phyloP scores from a whole-genome alignment of 2,329 filamentous ascomycete genomes.

The Polytolypa hystricis region DNA sequence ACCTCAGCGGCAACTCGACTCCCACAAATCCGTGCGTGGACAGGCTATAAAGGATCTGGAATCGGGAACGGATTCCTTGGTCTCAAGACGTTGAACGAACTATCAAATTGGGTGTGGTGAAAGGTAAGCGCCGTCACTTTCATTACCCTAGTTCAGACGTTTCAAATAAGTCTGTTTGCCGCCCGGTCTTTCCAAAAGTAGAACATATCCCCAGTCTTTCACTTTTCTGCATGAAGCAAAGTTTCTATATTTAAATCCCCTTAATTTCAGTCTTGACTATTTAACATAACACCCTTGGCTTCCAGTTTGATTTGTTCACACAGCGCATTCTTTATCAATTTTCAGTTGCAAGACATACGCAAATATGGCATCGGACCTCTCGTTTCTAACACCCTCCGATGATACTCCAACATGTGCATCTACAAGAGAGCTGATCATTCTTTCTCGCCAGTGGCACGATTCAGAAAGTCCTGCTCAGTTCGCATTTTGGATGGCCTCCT shows the following conservation, averaged over 20 bases:
- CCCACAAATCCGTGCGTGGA: too few relatives aligned
- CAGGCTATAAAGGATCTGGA: too few relatives aligned
- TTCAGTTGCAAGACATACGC: too few relatives aligned
- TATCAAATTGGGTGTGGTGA: neutral
- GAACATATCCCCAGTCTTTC: neutral
- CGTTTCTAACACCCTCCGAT: neutral
- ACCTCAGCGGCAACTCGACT: too few relatives aligned
- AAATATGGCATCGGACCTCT: neutral
- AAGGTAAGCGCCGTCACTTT: conserved; percentile 5
- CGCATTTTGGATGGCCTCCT: conserved; percentile 68
- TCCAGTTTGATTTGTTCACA: conserved; percentile 1
- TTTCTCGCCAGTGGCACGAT: conserved; percentile 15
- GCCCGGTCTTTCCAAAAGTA: conserved; percentile 1
- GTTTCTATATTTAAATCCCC: neutral
- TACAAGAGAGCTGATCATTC: conserved; percentile 9
- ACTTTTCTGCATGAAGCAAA: neutral
- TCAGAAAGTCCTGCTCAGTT: conserved; percentile 22
- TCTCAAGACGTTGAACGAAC: too few relatives aligned
- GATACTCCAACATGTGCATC: neutral
- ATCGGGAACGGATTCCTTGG: too few relatives aligned
- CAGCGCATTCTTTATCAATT: conserved; percentile 1
- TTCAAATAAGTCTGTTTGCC: conserved; percentile 3
- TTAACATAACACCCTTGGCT: neutral
- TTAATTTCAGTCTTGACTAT: conserved; percentile 1
- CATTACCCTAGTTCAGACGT: neutral